These are phyloP conservation scores for Candida coquimbonensis DNA, from an alignment of 805 yeast genomes.

Conservation along the genomic window DNA sequence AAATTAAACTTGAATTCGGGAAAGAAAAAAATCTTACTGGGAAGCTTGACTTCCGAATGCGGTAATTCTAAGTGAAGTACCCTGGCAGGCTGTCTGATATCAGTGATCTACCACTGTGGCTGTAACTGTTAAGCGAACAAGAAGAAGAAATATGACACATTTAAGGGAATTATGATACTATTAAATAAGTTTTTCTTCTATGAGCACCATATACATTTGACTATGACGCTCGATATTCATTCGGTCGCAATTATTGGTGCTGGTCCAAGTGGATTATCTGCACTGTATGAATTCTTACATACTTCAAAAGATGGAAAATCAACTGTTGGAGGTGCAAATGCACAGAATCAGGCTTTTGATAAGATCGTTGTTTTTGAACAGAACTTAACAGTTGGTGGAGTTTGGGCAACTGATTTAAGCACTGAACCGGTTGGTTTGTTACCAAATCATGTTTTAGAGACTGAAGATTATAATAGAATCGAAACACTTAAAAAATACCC, in stretches of 20 bases:
- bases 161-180: too few relatives aligned
- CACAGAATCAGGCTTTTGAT: neutral
- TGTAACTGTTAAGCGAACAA: too few relatives aligned
- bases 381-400: slow-evolving; percentile 27
- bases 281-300: slow-evolving; percentile 25
- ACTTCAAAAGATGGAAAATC: slow-evolving; percentile 25
- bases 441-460: slow-evolving; percentile 23
- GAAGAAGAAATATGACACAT: too few relatives aligned
- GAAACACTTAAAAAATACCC: neutral
- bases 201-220: neutral
- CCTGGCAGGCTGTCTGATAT: neutral
- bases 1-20: neutral
- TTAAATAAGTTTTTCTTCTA: too few relatives aligned
- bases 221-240: slow-evolving; percentile 4
- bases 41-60: slow-evolving; percentile 2
- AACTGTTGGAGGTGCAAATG: slow-evolving; percentile 10
- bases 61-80: neutral
- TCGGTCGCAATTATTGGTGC: slow-evolving; percentile 26
- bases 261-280: slow-evolving; percentile 26
- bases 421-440: slow-evolving; percentile 6
- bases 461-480: neutral
- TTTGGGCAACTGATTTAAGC: slow-evolving; percentile 25
- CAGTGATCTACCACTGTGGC: too few relatives aligned
- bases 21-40: neutral
- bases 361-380: slow-evolving; percentile 34